Conservation (phyloP, 164 flowering plant species). For the Aristolochia fimbriata region DNA sequence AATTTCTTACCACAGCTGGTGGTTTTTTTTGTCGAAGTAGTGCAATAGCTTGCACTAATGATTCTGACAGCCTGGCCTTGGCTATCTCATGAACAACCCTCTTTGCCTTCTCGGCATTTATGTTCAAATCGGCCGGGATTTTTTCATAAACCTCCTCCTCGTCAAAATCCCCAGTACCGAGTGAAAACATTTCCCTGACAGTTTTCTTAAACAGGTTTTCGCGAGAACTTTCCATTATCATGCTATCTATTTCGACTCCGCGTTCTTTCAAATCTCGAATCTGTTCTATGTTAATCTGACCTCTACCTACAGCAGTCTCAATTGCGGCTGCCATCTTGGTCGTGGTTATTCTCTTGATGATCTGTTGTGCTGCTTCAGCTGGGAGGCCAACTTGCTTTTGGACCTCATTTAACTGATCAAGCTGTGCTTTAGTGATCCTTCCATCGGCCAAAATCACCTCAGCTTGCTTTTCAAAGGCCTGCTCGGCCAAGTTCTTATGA, state of each 20-base stretch:
- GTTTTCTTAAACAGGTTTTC: slow-evolving; percentile 79
- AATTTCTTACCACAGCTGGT: slow-evolving; percentile 62
- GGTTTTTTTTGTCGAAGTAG: slow-evolving; percentile 66
- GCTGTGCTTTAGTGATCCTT: slow-evolving; percentile 63
- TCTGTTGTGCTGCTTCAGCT: slow-evolving; percentile 58
- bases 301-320: slow-evolving; percentile 68
- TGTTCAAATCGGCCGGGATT: slow-evolving; percentile 69
- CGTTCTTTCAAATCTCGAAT: slow-evolving; percentile 76
- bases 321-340: slow-evolving; percentile 81
- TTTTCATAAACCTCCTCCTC: slow-evolving; percentile 70
- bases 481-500: slow-evolving; percentile 71
- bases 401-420: slow-evolving; percentile 66
- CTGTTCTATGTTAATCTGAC: slow-evolving; percentile 68
- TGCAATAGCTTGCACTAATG: slow-evolving; percentile 81
- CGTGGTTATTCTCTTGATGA: slow-evolving; percentile 73
- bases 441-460: slow-evolving; percentile 96
- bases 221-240: slow-evolving; percentile 61
- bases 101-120: slow-evolving; percentile 67
- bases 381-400: slow-evolving; percentile 86
- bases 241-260: slow-evolving; percentile 45
- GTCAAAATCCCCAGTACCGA: slow-evolving; percentile 95
- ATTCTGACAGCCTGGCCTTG: slow-evolving; percentile 51
- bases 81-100: slow-evolving; percentile 72
- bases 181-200: slow-evolving; percentile 79
- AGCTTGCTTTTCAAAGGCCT: slow-evolving; percentile 77